A percentile compares a stretch with the other conserved stretches of the same genome.
Conservation (phyloP, 345 rosid genomes). For the Moricandia arvensis region DNA sequence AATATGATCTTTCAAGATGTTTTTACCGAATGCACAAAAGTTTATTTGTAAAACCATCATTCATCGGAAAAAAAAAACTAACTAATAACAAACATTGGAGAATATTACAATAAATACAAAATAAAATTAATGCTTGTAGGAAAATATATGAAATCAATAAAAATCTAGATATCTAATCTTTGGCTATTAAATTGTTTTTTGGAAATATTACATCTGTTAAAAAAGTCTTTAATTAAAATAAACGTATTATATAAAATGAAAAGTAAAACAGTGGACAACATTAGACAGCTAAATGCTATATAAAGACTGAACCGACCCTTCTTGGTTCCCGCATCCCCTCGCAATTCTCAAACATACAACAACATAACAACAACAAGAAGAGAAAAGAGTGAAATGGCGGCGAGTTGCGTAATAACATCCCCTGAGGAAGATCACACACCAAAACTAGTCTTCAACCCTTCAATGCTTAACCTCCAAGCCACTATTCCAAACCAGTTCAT, state of each 20-base stretch:
- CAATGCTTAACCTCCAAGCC: slow-evolving; percentile 47
- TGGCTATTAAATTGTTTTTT: background rate
- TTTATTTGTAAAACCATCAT: background rate
- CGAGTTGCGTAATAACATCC: slow-evolving; percentile 40
- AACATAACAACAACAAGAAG: background rate
- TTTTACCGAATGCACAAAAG: background rate
- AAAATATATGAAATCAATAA: background rate
- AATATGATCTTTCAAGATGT: no score
- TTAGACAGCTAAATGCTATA: slow-evolving; percentile 15
- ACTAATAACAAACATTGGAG: background rate
- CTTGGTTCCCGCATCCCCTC: slow-evolving; percentile 23
- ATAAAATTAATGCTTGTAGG: background rate
- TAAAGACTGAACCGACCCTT: slow-evolving; percentile 11
- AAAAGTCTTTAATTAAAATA: background rate
- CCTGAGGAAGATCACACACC: slow-evolving; percentile 31
- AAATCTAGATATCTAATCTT: background rate
- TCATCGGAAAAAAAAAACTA: background rate
- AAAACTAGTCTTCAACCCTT: slow-evolving; percentile 64
- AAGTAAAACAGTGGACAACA: background rate
- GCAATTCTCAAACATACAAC: slow-evolving; percentile 4
- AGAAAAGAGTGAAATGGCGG: slow-evolving; percentile 36
- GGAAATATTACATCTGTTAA: background rate
- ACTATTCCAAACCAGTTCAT: slow-evolving; percentile 72
- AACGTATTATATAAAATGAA: background rate
- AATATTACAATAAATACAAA: background rate